phyloP scores from a whole-genome alignment of 176 grass and related monocot genomes.

The Elaeis guineensis region DNA sequence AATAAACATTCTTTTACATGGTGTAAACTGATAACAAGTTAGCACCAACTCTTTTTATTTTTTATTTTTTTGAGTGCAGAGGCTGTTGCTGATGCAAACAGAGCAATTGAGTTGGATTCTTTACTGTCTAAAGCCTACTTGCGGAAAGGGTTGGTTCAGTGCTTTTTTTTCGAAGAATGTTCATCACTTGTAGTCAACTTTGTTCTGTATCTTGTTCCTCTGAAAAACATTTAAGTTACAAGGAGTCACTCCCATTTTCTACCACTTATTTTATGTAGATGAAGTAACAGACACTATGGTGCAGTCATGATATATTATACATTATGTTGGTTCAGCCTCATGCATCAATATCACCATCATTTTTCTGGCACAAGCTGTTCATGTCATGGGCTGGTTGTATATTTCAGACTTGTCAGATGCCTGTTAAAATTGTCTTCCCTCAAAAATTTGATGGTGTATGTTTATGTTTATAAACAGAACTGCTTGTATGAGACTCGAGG shows the following conservation, averaged over 20 bases:
- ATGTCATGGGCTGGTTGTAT: background rate
- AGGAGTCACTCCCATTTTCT: background rate
- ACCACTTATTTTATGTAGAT: too few relatives aligned
- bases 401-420: conserved; percentile 1
- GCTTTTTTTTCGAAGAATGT: background rate
- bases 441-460: background rate
- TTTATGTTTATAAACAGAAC: conserved; percentile 24
- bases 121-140: conserved; percentile 66
- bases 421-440: conserved; percentile 1
- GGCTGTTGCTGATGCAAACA: too few relatives aligned
- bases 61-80: too few relatives aligned
- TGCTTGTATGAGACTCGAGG: conserved; percentile 77
- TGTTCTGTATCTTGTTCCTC: background rate
- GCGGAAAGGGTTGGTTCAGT: conserved; percentile 51
- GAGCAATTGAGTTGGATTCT: conserved; percentile 31
- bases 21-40: too few relatives aligned
- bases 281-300: too few relatives aligned
- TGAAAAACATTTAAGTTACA: background rate
- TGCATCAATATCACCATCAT: too few relatives aligned
- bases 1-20: too few relatives aligned
- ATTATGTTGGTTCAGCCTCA: too few relatives aligned
- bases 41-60: too few relatives aligned
- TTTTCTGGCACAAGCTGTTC: too few relatives aligned
- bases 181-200: background rate
- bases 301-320: too few relatives aligned